These are phyloP conservation scores for Venturia aucupariae DNA, from an alignment of 2,329 filamentous ascomycete species.

Conservation along the genomic window DNA sequence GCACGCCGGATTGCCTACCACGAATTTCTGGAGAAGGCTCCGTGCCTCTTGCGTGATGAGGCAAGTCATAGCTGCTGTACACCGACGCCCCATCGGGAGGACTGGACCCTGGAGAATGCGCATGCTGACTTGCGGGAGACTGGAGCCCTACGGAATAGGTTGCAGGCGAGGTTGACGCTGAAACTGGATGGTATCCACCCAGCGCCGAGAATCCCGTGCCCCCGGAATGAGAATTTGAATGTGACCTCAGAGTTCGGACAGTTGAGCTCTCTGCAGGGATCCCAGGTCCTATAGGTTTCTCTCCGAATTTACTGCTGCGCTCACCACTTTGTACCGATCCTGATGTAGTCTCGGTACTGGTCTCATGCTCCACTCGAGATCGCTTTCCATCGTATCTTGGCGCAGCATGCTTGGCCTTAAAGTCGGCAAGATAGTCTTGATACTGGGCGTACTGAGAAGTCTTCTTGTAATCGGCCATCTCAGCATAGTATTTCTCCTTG, in stretches of 20 bases:
- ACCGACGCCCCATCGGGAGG: slow-evolving; percentile 4
- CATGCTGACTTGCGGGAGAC: slow-evolving; percentile 10
- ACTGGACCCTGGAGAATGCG: slow-evolving; percentile 13
- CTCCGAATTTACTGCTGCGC: not conserved
- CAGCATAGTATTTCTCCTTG: slow-evolving; percentile 69
- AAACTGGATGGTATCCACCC: slow-evolving; percentile 4
- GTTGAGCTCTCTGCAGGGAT: not conserved
- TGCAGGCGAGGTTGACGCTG: slow-evolving; percentile 12
- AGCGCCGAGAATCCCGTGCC: not conserved
- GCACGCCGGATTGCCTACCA: not conserved
- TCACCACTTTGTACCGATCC: slow-evolving; percentile 19
- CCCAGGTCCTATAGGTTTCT: not conserved
- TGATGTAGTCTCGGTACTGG: slow-evolving; percentile 25
- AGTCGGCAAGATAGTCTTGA: slow-evolving; percentile 63
- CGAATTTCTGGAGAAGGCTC: slow-evolving; percentile 8
- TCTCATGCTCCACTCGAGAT: slow-evolving; percentile 34
- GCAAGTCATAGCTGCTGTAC: slow-evolving; percentile 13
- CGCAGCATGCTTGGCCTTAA: slow-evolving; percentile 59
- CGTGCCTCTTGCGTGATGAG: slow-evolving; percentile 12
- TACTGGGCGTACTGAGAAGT: slow-evolving; percentile 61
- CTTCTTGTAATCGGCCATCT: slow-evolving; percentile 68
- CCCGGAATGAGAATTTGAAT: slow-evolving; percentile 3
- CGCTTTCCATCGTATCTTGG: slow-evolving; percentile 34
- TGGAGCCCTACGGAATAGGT: slow-evolving; percentile 7
- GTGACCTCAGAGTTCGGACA: not conserved